Evolutionary conservation across 768 basidiomycete genomes (phyloP).

Genomic region (Auriscalpium microsporum): DNA sequence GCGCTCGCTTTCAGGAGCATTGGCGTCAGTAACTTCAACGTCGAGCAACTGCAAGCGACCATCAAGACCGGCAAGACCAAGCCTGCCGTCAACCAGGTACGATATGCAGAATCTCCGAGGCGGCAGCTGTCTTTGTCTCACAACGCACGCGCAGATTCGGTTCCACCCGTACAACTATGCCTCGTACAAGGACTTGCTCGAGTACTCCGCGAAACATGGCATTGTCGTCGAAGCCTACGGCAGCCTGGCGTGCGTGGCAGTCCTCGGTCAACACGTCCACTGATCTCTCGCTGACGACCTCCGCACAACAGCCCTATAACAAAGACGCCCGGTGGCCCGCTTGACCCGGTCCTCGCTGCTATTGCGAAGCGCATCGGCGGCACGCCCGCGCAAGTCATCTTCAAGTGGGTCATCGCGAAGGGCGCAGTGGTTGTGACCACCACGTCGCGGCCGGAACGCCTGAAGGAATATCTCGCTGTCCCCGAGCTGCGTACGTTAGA

Average conservation of each 20-base stretch:
- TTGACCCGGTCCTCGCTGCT: constrained; percentile 39
- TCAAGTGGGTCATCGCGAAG: constrained; percentile 54
- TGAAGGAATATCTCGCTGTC: neutral
- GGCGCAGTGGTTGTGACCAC: constrained; percentile 50
- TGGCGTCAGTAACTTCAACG: constrained; percentile 52
- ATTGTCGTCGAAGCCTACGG: constrained; percentile 54
- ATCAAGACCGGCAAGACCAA: constrained; percentile 37
- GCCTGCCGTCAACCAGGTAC: constrained; percentile 56
- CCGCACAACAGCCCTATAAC: constrained; percentile 37
- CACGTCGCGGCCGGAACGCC: neutral
- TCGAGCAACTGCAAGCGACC: constrained; percentile 39
- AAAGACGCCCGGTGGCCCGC: constrained; percentile 45
- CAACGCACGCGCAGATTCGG: constrained; percentile 34
- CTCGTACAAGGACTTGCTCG: constrained; percentile 39
- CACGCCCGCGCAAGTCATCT: constrained; percentile 50
- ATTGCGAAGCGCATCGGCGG: constrained; percentile 40
- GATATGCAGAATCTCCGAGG: neutral
- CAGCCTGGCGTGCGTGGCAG: constrained; percentile 33
- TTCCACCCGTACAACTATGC: constrained; percentile 62
- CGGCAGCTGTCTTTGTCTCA: neutral
- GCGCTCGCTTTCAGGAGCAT: constrained; percentile 35
- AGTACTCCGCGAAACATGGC: constrained; percentile 38
- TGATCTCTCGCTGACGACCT: neutral
- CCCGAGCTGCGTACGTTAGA: neutral
- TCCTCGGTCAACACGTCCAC: constrained; percentile 17